Evolutionary conservation across 2,329 filamentous ascomycete species (phyloP).

Genomic region (Trichocomaceae sp.): DNA sequence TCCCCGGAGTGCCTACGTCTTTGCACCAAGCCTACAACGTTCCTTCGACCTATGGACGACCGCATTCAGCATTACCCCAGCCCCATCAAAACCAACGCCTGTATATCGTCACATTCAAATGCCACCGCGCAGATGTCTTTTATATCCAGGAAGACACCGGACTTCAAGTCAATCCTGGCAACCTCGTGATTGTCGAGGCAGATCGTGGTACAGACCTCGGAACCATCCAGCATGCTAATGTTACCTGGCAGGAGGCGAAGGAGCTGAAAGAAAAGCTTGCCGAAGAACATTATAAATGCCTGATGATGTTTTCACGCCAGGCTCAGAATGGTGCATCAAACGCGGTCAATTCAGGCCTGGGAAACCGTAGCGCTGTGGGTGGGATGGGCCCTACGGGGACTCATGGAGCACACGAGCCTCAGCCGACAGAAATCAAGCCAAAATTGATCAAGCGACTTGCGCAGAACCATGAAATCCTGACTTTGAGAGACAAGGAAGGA

Average conservation of each 20-base stretch:
- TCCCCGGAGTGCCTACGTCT: conserved; percentile 30
- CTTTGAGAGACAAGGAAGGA: conserved; percentile 88
- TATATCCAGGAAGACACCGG: conserved; percentile 96
- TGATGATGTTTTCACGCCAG: conserved; percentile 96
- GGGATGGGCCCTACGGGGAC: conserved; percentile 70
- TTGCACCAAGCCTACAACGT: conserved; percentile 36
- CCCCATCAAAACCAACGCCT: conserved; percentile 37
- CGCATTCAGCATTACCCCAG: conserved; percentile 30
- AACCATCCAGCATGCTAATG: conserved; percentile 80
- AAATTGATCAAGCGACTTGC: conserved; percentile 96
- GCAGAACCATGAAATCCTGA: conserved; percentile 81
- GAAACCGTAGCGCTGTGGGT: conserved; percentile 59
- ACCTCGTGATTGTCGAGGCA: conserved; percentile 94
- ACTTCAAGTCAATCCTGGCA: conserved; percentile 79
- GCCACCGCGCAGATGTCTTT: conserved; percentile 88
- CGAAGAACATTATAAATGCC: conserved; percentile 94
- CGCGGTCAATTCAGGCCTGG: conserved; percentile 34
- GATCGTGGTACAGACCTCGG: conserved; percentile 94
- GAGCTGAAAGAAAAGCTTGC: conserved; percentile 85
- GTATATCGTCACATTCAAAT: conserved; percentile 95
- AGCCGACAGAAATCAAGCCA: conserved; percentile 73
- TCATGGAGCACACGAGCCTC: conserved; percentile 66
- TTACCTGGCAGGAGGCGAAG: conserved; percentile 81
- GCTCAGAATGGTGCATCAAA: conserved; percentile 44
- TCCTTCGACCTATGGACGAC: conserved; percentile 33